Evolutionary conservation across 305 asterid species (phyloP).

Genomic region (Caryopteris hybrid): DNA sequence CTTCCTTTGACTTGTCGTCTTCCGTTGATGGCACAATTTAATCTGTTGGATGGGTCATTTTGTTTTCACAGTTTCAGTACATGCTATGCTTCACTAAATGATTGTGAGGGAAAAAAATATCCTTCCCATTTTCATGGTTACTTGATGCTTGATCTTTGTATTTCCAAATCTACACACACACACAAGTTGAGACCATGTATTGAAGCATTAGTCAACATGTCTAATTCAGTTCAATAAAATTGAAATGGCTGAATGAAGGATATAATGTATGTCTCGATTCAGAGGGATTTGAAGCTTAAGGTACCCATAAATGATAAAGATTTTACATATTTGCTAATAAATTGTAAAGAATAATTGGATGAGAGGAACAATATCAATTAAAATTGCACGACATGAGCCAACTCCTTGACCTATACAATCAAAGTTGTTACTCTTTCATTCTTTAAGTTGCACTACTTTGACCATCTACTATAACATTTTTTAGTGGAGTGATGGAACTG

Average conservation of each 20-base stretch:
- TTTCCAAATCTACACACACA: too few species aligned
- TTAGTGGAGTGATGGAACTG: neutral
- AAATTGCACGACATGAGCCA: neutral
- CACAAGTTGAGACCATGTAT: neutral
- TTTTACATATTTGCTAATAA: neutral
- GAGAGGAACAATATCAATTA: neutral
- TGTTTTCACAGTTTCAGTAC: too few species aligned
- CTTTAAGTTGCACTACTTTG: neutral
- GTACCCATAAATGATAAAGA: neutral
- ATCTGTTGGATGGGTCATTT: neutral
- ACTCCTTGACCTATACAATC: neutral
- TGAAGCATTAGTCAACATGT: neutral
- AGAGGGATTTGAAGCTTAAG: neutral
- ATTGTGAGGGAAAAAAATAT: too few species aligned
- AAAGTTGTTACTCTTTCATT: too few species aligned
- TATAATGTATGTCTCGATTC: neutral
- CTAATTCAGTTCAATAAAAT: neutral
- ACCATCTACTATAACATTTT: neutral
- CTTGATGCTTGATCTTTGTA: too few species aligned
- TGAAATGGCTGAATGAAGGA: neutral
- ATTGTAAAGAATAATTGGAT: neutral
- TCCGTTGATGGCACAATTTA: neutral
- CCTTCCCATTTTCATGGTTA: too few species aligned
- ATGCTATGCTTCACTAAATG: neutral
- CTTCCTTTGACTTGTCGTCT: neutral